phyloP scores from a whole-genome alignment of 148 eudicot species.

The Persicaria tinctoria region DNA sequence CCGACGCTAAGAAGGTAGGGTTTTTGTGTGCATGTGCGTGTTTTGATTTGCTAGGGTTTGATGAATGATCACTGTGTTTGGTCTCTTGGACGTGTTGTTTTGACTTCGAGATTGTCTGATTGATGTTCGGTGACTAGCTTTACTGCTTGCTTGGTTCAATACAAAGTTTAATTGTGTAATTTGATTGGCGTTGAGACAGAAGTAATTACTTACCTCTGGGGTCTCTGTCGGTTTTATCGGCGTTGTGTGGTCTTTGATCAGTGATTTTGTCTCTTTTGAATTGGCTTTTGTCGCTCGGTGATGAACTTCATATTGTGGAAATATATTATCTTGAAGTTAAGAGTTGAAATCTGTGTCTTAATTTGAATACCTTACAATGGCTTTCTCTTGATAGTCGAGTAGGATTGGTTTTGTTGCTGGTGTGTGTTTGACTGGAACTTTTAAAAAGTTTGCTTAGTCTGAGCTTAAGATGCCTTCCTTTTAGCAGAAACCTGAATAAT shows the following conservation, averaged over 20 bases:
- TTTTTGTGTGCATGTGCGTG: conserved; percentile 4
- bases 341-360: background rate
- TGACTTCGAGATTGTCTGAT: background rate
- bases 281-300: too few relatives aligned
- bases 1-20: conserved; percentile 22
- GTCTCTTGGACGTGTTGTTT: background rate
- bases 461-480: background rate
- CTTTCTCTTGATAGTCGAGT: background rate
- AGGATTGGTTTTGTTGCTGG: background rate
- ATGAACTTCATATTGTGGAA: too few relatives aligned
- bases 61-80: background rate
- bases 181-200: background rate
- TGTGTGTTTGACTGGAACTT: background rate
- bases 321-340: background rate
- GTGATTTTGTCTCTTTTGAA: background rate
- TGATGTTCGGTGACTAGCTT: background rate
- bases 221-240: background rate
- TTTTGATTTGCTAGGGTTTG: background rate
- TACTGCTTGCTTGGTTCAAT: background rate
- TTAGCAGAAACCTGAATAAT: background rate
- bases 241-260: background rate
- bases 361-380: background rate
- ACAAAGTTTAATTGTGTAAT: background rate
- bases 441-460: background rate
- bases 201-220: background rate